Base-by-base conservation (phyloP, 345 rosid genomes). In the Garcia nutans region DNA sequence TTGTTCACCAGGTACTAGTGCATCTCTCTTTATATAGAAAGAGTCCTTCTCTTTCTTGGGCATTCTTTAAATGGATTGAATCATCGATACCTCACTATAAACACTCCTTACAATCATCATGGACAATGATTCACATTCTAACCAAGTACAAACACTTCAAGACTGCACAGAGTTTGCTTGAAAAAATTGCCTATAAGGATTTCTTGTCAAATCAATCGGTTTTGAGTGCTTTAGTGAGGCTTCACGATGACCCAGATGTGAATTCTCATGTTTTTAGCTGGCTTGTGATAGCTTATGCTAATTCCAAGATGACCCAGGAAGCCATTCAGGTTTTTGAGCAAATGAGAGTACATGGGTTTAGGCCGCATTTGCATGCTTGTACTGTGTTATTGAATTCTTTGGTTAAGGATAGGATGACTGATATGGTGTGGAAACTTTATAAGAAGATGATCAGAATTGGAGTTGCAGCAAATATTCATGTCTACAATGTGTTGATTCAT, bases 311-410 rank as follows among this genome's bases (percentile, higher is more conserved):
- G 97, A 84, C 87, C 79, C 87, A 81, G 20, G 97, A 93, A 68
- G 88, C 96, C 1, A 56, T 90, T 50, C 88, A 76, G 77, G 99
- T 95, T 65, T 93, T 95, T 80, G 94, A 93, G 79, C 88, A 86
- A 9, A 88, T 95, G 83, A 82, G 85, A 70, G 66, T 62, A 17
- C 81, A 70, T 56, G 88, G 88, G 42, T 82, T 93, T 44, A 81
- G 74, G 55, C 97, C 97, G 22, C 97, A 95, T 84, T 80, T 89
- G 84, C 97, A 86, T 78, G 97, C 97, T 76, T 95, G 97, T 84
- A 90, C 94, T n/a, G 99, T 91, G 82, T 62, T 95, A 37, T 80
- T 95, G 70, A 92, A 86, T 78, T 81, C 81, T 28, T 77, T 93
- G 80, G 96, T 77, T 28, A 95, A 93, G 77, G 86, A 89, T 58